phyloP scores from a whole-genome alignment of 257 asterid species.

The Solanum chmielewskii region DNA sequence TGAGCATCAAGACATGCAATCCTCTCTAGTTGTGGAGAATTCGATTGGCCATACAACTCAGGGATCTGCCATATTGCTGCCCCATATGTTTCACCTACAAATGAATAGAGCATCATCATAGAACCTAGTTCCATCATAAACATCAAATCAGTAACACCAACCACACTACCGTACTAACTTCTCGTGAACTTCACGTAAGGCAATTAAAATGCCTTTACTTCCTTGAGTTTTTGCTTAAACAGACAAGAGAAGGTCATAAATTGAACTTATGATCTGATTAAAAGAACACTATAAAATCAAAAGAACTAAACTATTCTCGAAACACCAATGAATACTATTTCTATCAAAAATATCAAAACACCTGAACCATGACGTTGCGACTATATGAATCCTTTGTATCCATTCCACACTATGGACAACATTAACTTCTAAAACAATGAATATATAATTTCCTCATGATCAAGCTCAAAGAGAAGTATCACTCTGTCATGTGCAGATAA shows the following conservation, averaged over 20 bases:
- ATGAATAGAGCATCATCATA: background rate
- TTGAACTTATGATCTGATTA: background rate
- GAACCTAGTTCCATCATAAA: background rate
- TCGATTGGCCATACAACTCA: constrained; percentile 88
- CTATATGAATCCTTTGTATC: background rate
- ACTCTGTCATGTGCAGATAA: background rate
- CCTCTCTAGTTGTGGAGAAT: constrained; percentile 83
- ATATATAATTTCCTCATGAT: background rate
- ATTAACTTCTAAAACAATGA: background rate
- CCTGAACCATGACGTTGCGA: background rate
- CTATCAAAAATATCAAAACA: background rate
- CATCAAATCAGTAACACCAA: background rate
- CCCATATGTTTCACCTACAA: constrained; percentile 71
- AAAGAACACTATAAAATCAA: background rate
- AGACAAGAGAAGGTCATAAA: background rate
- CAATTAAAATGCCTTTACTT: background rate
- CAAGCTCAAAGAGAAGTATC: background rate
- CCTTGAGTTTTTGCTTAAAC: background rate
- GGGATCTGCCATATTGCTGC: constrained; percentile 98
- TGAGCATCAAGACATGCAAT: constrained; percentile 84
- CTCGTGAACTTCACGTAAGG: background rate
- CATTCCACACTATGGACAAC: background rate
- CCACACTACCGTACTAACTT: background rate
- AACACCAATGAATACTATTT: background rate
- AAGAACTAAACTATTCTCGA: background rate